Evolutionary conservation across 2,329 filamentous ascomycete genomes (phyloP), one percentile per base, ranked within the genome.

Genomic region (Hypocrella siamensis): DNA sequence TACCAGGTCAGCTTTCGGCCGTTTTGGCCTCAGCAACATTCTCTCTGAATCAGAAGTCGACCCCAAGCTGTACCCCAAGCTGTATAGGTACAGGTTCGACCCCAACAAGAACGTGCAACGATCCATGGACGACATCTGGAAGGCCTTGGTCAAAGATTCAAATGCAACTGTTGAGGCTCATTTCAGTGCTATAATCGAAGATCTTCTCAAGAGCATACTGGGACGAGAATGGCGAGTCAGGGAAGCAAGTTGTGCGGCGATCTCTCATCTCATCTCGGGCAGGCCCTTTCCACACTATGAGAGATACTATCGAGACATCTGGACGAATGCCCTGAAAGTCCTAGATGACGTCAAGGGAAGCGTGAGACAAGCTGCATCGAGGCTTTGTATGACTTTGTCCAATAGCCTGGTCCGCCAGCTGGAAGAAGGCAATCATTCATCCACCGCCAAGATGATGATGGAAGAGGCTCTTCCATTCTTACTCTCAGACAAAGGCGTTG

Each of bases 121-220:
- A 30, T 93, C 88, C 1, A 98, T 98, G 90, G 86, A 93, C 35
- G 84, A 92, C 39, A 96, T 98, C 41, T 98, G 90, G 90, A 86
- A 81, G 45, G 79, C 88, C 0, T 60, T 98, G n/a, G 85, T 96
- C 33, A 93, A 92, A 48, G 85, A 96, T 43, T 71, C 83, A 2
- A 75, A 72, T 14, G 65, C 69, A 1, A 81, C 80, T 1, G 70
- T 96, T 27, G 77, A 90, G 40, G 61, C 66, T 14, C 70, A 96
- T 52, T 94, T 96, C 47, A 79, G 93, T 40, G 72, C 73, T 7
- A 96, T 98, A 44, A 79, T 98, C 61, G 65, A 77, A 8, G 90
- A 98, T 48, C 60, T 96, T 6, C 62, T 98, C 19, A 77, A 75
- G 42, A 92, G 79, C 47, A 81, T 96, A 26, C 55, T 96, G 5